These are phyloP conservation scores for Cadophora gregata DNA, from an alignment of 2,329 filamentous ascomycete genomes.

Conservation along the genomic window DNA sequence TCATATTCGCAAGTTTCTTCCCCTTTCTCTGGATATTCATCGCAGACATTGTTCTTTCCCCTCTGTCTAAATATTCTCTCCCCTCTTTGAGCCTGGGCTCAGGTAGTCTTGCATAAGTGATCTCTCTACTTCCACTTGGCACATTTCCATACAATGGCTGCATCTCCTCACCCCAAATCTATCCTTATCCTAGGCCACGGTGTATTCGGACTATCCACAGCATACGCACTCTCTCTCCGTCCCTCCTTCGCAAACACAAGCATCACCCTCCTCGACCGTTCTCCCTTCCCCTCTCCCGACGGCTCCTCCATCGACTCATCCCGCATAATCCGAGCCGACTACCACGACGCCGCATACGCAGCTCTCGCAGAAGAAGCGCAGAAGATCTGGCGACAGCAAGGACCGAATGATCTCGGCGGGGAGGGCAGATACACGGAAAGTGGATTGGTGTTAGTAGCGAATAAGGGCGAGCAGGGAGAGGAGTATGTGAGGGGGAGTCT, in stretches of 20 bases:
- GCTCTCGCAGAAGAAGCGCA: slow-evolving; percentile 75
- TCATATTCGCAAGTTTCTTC: background rate
- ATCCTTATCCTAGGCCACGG: slow-evolving; percentile 71
- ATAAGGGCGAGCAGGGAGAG: slow-evolving; percentile 49
- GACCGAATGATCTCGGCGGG: slow-evolving; percentile 57
- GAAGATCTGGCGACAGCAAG: slow-evolving; percentile 67
- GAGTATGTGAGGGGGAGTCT: slow-evolving; percentile 65
- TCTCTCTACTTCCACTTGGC: background rate
- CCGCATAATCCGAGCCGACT: slow-evolving; percentile 75
- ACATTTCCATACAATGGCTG: slow-evolving; percentile 15
- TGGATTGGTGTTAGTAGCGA: slow-evolving; percentile 70
- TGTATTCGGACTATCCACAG: slow-evolving; percentile 66
- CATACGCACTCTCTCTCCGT: slow-evolving; percentile 71
- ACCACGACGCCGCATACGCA: slow-evolving; percentile 79
- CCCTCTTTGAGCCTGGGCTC: background rate
- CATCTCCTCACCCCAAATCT: slow-evolving; percentile 47
- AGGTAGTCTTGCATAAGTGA: background rate
- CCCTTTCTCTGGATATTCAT: background rate
- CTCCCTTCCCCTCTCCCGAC: slow-evolving; percentile 63
- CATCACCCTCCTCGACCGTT: slow-evolving; percentile 66
- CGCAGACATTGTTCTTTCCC: background rate
- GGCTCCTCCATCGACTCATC: slow-evolving; percentile 67
- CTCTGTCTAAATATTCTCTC: background rate
- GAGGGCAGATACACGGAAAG: slow-evolving; percentile 73
- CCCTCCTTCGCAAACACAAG: slow-evolving; percentile 55